These are phyloP conservation scores for Leishmania mexicana DNA, from an alignment of 208 protist species.

Conservation along the genomic window DNA sequence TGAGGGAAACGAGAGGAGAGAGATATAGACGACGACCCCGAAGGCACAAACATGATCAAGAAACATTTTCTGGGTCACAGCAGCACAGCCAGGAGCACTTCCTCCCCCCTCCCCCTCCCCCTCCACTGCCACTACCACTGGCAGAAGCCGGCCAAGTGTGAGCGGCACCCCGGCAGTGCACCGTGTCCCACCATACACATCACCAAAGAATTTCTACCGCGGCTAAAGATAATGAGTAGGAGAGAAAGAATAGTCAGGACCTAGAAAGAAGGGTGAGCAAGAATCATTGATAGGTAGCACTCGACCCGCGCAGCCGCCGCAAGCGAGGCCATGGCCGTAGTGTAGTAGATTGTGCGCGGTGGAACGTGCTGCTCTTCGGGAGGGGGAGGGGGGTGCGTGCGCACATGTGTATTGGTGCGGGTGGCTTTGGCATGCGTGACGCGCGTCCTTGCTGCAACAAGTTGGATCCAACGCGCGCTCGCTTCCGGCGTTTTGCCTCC, in stretches of 20 bases:
- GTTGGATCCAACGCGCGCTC: not conserved
- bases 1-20: not conserved
- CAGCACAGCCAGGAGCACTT: no score
- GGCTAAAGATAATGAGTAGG: not conserved
- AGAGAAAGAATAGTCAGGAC: not conserved
- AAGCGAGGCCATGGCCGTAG: not conserved
- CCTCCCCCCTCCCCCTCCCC: no score
- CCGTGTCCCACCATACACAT: not conserved
- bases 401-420: not conserved
- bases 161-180: not conserved
- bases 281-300: not conserved
- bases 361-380: not conserved
- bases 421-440: not conserved
- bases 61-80: no score
- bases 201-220: not conserved
- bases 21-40: not conserved
- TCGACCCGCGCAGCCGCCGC: not conserved
- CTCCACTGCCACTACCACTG: no score
- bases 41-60: not conserved
- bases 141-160: no score
- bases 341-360: not conserved
- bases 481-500: not conserved
- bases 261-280: not conserved
- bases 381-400: not conserved
- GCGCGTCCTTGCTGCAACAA: not conserved